Evolutionary conservation across 768 basidiomycete genomes (phyloP).

Genomic region (Tulasnella sp.): DNA sequence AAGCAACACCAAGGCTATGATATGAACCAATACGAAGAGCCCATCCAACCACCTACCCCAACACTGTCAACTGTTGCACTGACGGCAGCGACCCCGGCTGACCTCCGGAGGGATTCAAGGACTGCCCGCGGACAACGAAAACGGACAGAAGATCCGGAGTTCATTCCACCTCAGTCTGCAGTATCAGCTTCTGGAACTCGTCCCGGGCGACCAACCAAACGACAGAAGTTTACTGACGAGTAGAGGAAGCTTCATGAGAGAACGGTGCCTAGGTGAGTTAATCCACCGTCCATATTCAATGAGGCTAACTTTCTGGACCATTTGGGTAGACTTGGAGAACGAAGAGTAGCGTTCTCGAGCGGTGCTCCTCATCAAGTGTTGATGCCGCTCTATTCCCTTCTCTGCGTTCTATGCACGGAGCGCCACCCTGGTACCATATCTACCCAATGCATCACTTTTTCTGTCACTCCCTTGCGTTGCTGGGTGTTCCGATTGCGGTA

Average conservation of each 20-base stretch:
- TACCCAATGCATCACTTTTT: neutral
- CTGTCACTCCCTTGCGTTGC: neutral
- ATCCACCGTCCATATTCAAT: neutral
- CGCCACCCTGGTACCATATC: neutral
- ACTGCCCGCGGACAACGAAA: slow-evolving; percentile 5
- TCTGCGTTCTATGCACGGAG: no score
- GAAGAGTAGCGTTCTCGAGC: no score
- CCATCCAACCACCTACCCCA: slow-evolving; percentile 3
- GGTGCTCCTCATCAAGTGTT: no score
- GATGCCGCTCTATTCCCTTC: neutral
- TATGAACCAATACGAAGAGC: slow-evolving; percentile 12
- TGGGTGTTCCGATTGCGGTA: neutral
- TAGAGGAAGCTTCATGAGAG: neutral
- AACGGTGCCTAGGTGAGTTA: neutral
- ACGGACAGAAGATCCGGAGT: slow-evolving; percentile 18
- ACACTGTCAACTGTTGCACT: slow-evolving; percentile 15
- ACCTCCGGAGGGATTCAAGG: slow-evolving; percentile 6
- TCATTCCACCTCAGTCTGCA: slow-evolving; percentile 5
- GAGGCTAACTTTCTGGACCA: neutral
- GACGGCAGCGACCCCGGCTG: neutral
- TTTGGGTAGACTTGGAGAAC: neutral
- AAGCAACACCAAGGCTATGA: slow-evolving; percentile 1
- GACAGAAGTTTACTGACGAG: slow-evolving; percentile 12
- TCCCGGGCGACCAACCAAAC: slow-evolving; percentile 8
- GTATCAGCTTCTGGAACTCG: neutral